phyloP scores from a whole-genome alignment of 2,329 filamentous ascomycete genomes.

The Talaromyces pinophilus region DNA sequence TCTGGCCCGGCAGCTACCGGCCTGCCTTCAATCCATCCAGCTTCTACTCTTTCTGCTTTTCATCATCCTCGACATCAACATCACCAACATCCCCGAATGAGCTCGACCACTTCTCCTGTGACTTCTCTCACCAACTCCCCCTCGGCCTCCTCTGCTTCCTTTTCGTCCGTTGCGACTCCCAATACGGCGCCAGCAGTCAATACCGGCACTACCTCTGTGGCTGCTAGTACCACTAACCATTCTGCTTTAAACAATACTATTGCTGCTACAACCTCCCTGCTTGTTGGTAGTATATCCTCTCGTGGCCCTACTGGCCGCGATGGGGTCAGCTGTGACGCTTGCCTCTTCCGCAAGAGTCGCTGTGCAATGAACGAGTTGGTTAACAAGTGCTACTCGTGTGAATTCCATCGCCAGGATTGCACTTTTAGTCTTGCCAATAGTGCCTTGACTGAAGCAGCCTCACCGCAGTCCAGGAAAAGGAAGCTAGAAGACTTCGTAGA shows the following conservation, averaged over 20 bases:
- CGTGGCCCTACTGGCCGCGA: slow-evolving; percentile 35
- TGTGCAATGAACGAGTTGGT: slow-evolving; percentile 48
- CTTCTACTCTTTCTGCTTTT: slow-evolving; percentile 30
- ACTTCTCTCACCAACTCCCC: slow-evolving; percentile 29
- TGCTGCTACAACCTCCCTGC: slow-evolving; percentile 1
- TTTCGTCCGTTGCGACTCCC: slow-evolving; percentile 25
- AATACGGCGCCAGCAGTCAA: slow-evolving; percentile 23
- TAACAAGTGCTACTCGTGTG: slow-evolving; percentile 48
- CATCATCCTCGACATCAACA: slow-evolving; percentile 25
- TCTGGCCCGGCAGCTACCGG: slow-evolving; percentile 30
- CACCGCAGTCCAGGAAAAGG: slow-evolving; percentile 40
- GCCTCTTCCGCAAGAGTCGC: slow-evolving; percentile 45
- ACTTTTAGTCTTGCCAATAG: slow-evolving; percentile 40
- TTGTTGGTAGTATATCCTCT: slow-evolving; percentile 30
- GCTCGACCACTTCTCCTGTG: slow-evolving; percentile 31
- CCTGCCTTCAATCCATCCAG: slow-evolving; percentile 28
- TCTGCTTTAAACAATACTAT: slow-evolving; percentile 21
- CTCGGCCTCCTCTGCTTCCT: slow-evolving; percentile 27
- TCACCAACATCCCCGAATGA: slow-evolving; percentile 24
- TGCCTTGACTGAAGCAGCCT: slow-evolving; percentile 25
- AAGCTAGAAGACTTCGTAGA: slow-evolving; percentile 41
- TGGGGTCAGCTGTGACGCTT: slow-evolving; percentile 46
- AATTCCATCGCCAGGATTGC: slow-evolving; percentile 49
- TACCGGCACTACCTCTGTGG: slow-evolving; percentile 5
- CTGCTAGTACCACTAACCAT: slow-evolving; percentile 29